Evolutionary conservation across 2,329 filamentous ascomycete species (phyloP).

Genomic region (Microsporum audouinii): DNA sequence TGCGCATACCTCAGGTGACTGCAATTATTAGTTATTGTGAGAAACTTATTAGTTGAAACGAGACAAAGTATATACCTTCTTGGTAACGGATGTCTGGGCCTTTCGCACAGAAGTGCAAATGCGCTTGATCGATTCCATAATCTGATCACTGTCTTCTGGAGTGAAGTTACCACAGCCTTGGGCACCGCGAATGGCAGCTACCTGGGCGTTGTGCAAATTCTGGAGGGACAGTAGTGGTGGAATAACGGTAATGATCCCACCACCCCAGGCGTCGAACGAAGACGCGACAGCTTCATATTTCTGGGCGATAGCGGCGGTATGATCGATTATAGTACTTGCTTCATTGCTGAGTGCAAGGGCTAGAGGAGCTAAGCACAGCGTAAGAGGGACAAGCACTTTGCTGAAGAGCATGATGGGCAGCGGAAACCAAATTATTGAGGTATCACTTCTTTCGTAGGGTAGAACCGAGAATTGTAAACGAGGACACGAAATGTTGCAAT

Average conservation of each 20-base stretch:
- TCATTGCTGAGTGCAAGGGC: neutral
- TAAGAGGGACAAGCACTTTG: neutral
- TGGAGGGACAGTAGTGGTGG: neutral
- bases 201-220: neutral
- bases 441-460: neutral
- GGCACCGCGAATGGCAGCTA: neutral
- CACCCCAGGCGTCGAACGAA: neutral
- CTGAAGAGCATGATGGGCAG: neutral
- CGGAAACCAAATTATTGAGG: neutral
- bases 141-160: neutral
- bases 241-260: neutral
- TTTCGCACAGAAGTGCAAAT: neutral
- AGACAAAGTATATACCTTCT: neutral
- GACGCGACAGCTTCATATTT: neutral
- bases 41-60: neutral
- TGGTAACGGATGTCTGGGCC: neutral
- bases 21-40: neutral
- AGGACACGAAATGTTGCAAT: neutral
- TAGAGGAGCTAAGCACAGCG: neutral
- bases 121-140: neutral
- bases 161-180: neutral
- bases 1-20: neutral
- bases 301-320: neutral
- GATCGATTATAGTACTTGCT: neutral
- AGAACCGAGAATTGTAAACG: neutral